Conservation (phyloP, 192 early-diverging fungal genomes). For the Mortierella antarctica region DNA sequence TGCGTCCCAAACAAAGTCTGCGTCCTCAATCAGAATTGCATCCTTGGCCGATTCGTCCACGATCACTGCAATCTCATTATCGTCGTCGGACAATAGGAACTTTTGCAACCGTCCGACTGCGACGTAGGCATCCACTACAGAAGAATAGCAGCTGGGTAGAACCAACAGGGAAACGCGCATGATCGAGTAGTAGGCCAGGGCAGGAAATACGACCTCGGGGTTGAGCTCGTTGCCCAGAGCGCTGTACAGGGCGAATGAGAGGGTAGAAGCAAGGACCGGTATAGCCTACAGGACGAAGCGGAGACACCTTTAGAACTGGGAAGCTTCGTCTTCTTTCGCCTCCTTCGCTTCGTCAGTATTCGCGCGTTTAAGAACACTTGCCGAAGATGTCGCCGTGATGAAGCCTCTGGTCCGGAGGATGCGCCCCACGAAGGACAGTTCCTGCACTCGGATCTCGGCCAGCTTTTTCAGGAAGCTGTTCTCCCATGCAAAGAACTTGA, state of each 20-base stretch:
- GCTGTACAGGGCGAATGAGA: constrained; percentile 36
- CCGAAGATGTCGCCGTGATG: constrained; percentile 42
- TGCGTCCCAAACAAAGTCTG: constrained; percentile 19
- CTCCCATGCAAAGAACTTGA: constrained; percentile 71
- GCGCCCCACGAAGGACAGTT: constrained; percentile 20
- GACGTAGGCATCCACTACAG: constrained; percentile 13
- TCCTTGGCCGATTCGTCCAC: not conserved
- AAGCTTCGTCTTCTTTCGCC: not conserved
- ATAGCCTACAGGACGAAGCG: constrained; percentile 7
- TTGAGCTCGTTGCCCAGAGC: constrained; percentile 25
- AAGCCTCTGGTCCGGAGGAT: constrained; percentile 37
- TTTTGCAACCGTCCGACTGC: constrained; percentile 18
- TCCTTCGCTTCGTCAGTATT: too few relatives aligned
- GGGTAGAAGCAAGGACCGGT: constrained; percentile 30
- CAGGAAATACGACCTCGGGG: constrained; percentile 20
- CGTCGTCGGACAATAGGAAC: constrained; percentile 18
- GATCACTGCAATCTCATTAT: not conserved
- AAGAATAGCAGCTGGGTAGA: constrained; percentile 8
- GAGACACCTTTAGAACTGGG: not conserved
- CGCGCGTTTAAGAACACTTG: constrained; percentile 14
- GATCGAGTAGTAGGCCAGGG: constrained; percentile 14
- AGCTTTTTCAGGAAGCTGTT: constrained; percentile 39
- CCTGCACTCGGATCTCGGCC: constrained; percentile 24
- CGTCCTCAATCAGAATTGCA: constrained; percentile 52
- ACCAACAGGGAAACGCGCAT: constrained; percentile 12